phyloP scores from a whole-genome alignment of 305 asterid genomes.

The Coffea humblotiana region DNA sequence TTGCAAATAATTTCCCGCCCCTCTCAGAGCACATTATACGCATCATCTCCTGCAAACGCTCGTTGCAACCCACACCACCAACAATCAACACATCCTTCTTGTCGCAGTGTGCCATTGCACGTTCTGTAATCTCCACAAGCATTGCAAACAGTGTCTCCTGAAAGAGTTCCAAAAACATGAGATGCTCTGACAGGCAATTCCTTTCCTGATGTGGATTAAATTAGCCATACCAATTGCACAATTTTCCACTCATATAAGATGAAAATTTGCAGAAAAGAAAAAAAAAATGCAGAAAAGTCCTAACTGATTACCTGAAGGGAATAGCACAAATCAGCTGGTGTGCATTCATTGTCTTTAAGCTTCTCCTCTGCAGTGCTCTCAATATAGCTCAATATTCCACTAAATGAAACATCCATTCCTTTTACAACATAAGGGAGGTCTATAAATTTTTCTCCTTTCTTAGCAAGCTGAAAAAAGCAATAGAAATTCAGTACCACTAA shows the following conservation, averaged over 20 bases:
- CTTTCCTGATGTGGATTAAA: background rate
- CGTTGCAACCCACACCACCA: slow-evolving; percentile 97
- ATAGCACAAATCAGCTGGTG: slow-evolving; percentile 53
- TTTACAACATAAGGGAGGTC: slow-evolving; percentile 96
- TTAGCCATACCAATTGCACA: background rate
- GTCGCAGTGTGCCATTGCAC: slow-evolving; percentile 99
- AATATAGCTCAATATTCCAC: slow-evolving; percentile 92
- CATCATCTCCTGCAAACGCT: slow-evolving; percentile 95
- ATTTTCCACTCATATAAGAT: background rate
- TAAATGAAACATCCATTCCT: slow-evolving; percentile 99
- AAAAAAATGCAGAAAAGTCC: background rate
- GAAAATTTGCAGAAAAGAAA: too few species aligned
- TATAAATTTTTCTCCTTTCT: slow-evolving; percentile 82
- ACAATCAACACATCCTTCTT: slow-evolving; percentile 90
- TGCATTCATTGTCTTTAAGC: slow-evolving; percentile 57
- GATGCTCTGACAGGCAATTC: slow-evolving; percentile 1
- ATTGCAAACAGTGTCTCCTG: slow-evolving; percentile 95
- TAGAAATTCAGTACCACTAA: background rate
- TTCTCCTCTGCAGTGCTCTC: slow-evolving; percentile 88
- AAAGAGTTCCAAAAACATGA: background rate
- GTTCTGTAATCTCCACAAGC: slow-evolving; percentile 98
- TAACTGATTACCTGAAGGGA: slow-evolving; percentile 64
- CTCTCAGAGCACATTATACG: slow-evolving; percentile 88
- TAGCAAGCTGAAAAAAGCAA: slow-evolving; percentile 74
- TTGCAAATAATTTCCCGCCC: slow-evolving; percentile 80